Evolutionary conservation across 352 stramenopile genomes (phyloP).

Genomic region (Phytophthora citricola): DNA sequence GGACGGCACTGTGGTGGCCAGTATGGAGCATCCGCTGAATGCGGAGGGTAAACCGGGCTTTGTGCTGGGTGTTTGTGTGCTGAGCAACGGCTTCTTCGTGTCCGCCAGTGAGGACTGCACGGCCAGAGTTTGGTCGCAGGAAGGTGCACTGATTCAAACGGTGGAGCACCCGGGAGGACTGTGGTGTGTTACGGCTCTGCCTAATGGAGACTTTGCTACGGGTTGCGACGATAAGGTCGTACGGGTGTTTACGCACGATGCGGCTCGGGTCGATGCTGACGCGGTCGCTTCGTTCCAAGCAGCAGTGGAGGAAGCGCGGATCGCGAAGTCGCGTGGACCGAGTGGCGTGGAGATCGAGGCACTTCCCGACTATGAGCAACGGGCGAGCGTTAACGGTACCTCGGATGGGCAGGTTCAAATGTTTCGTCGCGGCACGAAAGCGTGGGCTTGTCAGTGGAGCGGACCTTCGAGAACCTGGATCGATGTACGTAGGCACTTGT

Average conservation of each 20-base stretch:
- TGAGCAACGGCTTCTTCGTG: slow-evolving; percentile 63
- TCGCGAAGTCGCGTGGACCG: slow-evolving; percentile 78
- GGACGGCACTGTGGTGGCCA: slow-evolving; percentile 64
- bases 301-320: slow-evolving; percentile 61
- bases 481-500: slow-evolving; percentile 73
- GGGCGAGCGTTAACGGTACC: slow-evolving; percentile 69
- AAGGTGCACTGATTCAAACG: slow-evolving; percentile 71
- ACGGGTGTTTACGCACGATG: slow-evolving; percentile 91
- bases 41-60: slow-evolving; percentile 86
- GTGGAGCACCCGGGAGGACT: slow-evolving; percentile 87
- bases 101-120: slow-evolving; percentile 88
- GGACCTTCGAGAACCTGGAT: slow-evolving; percentile 93
- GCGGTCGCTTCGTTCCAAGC: slow-evolving; percentile 71
- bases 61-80: slow-evolving; percentile 72
- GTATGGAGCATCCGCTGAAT: slow-evolving; percentile 82
- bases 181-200: slow-evolving; percentile 84
- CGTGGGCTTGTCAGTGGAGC: slow-evolving; percentile 97
- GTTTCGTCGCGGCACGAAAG: slow-evolving; percentile 94
- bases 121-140: slow-evolving; percentile 68
- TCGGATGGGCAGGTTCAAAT: slow-evolving; percentile 96
- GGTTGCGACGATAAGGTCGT: slow-evolving; percentile 94
- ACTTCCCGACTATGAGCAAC: slow-evolving; percentile 93
- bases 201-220: slow-evolving; percentile 92
- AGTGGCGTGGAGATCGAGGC: slow-evolving; percentile 94
- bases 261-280: slow-evolving; percentile 67